Evolutionary conservation across 257 asterid genomes (phyloP), one percentile per base, ranked within the genome.

Genomic region (Solanum chmielewskii): DNA sequence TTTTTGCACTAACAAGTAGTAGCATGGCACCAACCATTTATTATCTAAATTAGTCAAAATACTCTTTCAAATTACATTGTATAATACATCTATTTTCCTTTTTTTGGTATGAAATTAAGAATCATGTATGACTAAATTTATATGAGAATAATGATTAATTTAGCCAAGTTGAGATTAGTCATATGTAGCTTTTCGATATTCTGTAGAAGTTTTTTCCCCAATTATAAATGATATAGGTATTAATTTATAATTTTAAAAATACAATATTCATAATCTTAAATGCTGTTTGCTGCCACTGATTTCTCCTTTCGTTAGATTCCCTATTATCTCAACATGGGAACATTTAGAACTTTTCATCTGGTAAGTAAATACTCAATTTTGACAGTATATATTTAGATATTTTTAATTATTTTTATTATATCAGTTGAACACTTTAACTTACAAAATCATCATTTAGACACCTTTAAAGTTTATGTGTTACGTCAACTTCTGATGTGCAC

Each of bases 271-370:
- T 2, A 16, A 16, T 16, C 0, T 71, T 71, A 33, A 18, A 18
- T 76, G 83, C n/a, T 76, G 13, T 42, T 76, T 42, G 83, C 60
- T 41, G 60, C 83, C 83, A 76, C 49, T 41, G 31, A 7, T 68
- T 42, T 76, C 83, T 42, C 83, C 56, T 39, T 75, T 11, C 20
- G 3, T 41, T 6, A n/a, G n/a, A n/a, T 76, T 76, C 62, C 62
- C 21, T 76, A 9, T 13, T 68, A 35, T 23, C 56, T 75, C 56
- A 29, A 21, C 10, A 13, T n/a, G 60, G n/a, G 60, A 52, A 52
- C 37, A 25, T 68, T 29, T 68, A 27, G 29, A 4, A 64, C 27
- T 59, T 59, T n/a, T 62, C 3, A 4, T 10, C 7, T 2, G 14
- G 3, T 5, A 62, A 62, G 69, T 10, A 62, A 62, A 2, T 2